phyloP scores from a whole-genome alignment of 1,284 basidiomycete genomes.

The Boletus austroedulis region DNA sequence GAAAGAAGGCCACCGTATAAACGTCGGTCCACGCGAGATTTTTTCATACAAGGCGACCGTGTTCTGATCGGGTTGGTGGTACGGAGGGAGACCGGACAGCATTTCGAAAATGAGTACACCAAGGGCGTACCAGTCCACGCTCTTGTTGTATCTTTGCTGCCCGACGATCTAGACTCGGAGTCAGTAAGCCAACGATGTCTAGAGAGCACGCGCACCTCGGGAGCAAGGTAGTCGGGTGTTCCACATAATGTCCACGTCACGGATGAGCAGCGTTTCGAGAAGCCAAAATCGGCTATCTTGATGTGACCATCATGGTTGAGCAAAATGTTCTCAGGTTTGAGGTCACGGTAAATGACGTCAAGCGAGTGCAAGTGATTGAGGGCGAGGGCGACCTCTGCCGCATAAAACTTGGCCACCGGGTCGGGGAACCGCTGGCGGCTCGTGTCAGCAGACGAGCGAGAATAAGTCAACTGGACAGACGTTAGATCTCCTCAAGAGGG shows the following conservation, averaged over 20 bases:
- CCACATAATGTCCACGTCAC: slow-evolving; percentile 98
- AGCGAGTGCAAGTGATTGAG: slow-evolving; percentile 89
- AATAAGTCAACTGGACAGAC: slow-evolving; percentile 44
- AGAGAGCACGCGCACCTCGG: slow-evolving; percentile 55
- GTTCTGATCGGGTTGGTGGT: slow-evolving; percentile 64
- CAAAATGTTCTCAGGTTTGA: slow-evolving; percentile 97
- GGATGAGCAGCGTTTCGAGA: slow-evolving; percentile 88
- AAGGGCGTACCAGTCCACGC: slow-evolving; percentile 98
- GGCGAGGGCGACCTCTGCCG: slow-evolving; percentile 94
- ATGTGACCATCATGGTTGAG: slow-evolving; percentile 94
- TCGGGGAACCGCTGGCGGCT: slow-evolving; percentile 85
- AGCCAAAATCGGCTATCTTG: slow-evolving; percentile 98
- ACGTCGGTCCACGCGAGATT: slow-evolving; percentile 72
- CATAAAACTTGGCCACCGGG: slow-evolving; percentile 98
- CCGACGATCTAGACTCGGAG: slow-evolving; percentile 62
- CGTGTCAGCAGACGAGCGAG: slow-evolving; percentile 9
- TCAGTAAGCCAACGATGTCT: background rate
- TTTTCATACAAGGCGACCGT: slow-evolving; percentile 75
- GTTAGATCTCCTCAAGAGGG: slow-evolving; percentile 83
- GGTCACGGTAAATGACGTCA: slow-evolving; percentile 95
- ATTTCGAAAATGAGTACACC: slow-evolving; percentile 98
- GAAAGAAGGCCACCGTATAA: slow-evolving; percentile 91
- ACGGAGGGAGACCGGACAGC: slow-evolving; percentile 84
- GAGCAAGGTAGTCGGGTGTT: slow-evolving; percentile 95
- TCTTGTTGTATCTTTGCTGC: slow-evolving; percentile 94